Conservation (phyloP, 2,329 filamentous ascomycete genomes). For the Aspergillus ruber region DNA sequence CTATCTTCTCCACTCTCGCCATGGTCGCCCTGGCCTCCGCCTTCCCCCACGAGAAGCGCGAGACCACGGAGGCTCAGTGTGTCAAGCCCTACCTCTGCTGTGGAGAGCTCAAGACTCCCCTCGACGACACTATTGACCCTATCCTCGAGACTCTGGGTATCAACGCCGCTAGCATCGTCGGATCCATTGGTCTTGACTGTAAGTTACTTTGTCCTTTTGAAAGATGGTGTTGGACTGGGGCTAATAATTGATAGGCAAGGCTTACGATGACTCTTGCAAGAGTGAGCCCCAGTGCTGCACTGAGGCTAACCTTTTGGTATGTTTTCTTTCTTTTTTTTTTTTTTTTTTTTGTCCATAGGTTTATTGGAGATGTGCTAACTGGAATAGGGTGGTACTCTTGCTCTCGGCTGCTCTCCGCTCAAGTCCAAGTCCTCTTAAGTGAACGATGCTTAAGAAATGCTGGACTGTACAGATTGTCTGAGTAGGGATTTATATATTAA, state of each 20-base stretch:
- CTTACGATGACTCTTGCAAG: conserved; percentile 15
- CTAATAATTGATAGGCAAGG: conserved; percentile 12
- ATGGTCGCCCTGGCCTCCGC: conserved; percentile 24
- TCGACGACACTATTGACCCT: conserved; percentile 21
- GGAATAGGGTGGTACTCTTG: conserved; percentile 17
- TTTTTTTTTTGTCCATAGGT: no score
- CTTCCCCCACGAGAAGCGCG: conserved; percentile 8
- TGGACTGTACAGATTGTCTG: no score
- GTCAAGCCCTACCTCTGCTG: conserved; percentile 22
- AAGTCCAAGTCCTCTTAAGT: conserved; percentile 2
- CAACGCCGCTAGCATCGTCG: conserved; percentile 17
- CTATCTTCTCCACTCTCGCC: conserved; percentile 22
- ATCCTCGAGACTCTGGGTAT: conserved; percentile 18
- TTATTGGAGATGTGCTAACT: not conserved
- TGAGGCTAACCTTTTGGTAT: conserved; percentile 23
- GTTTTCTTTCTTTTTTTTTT: conserved; percentile 2
- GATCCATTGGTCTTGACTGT: conserved; percentile 25
- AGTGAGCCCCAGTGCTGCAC: conserved; percentile 24
- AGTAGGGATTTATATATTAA: no score
- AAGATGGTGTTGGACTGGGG: not conserved
- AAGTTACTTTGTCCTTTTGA: conserved; percentile 2
- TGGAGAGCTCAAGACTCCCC: conserved; percentile 20
- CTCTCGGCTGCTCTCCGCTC: conserved; percentile 17
- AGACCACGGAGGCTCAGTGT: conserved; percentile 12
- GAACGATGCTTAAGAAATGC: no score